Percentiles rank a stretch among this genome's conserved stretches.
These are phyloP conservation scores for Berberis thunbergii DNA, from an alignment of 164 flowering plant species.

Conservation along the genomic window DNA sequence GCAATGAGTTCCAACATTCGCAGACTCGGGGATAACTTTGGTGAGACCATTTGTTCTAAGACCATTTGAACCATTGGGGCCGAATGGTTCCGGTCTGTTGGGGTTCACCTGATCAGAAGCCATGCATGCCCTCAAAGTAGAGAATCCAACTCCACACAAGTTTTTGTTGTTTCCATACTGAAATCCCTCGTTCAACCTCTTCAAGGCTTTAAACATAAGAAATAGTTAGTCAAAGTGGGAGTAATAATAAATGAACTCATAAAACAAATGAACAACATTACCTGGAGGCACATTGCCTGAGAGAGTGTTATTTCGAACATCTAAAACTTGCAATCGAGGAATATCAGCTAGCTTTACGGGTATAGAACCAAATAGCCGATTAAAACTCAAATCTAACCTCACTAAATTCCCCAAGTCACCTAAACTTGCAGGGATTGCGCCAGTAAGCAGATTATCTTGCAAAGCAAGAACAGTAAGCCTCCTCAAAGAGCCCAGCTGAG, in stretches of 20 bases:
- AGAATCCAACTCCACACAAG: conserved; percentile 65
- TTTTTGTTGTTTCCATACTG: conserved; percentile 57
- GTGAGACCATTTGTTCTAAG: conserved; percentile 9
- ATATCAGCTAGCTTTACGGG: conserved; percentile 56
- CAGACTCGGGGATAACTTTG: conserved; percentile 59
- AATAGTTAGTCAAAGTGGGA: not conserved
- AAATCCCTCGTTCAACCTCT: conserved; percentile 60
- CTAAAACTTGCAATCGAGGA: conserved; percentile 48
- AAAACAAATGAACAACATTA: conserved; percentile 12
- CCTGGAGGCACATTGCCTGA: conserved; percentile 88
- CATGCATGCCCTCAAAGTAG: conserved; percentile 36
- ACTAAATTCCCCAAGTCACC: conserved; percentile 50
- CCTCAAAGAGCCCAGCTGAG: conserved; percentile 60
- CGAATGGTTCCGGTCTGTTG: conserved; percentile 50
- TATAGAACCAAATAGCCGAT: conserved; percentile 67
- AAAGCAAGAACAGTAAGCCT: conserved; percentile 70
- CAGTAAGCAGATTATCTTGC: conserved; percentile 57
- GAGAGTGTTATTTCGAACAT: conserved; percentile 71
- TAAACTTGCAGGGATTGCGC: conserved; percentile 85
- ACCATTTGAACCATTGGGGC: conserved; percentile 13
- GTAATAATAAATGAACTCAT: not conserved
- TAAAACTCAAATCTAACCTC: conserved; percentile 86
- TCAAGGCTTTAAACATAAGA: conserved; percentile 40
- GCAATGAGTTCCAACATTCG: conserved; percentile 38
- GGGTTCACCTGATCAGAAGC: conserved; percentile 17